Conservation (phyloP, 2,329 filamentous ascomycete genomes). For the Colletotrichum eremochloae region DNA sequence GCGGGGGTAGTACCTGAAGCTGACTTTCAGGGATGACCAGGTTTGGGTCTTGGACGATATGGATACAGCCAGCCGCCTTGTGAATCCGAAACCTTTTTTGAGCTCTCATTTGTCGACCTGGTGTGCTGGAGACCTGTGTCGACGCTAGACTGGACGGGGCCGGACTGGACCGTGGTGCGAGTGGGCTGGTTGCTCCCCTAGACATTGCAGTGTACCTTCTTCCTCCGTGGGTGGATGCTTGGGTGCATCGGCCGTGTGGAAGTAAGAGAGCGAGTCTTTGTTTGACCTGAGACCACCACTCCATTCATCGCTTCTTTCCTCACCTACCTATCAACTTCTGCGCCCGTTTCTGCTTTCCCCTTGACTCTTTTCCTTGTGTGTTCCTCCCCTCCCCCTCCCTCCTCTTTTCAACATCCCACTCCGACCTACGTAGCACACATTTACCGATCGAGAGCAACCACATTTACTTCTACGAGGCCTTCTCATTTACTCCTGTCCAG, state of each 20-base stretch:
- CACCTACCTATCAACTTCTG: constrained; percentile 17
- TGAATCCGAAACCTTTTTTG: constrained; percentile 36
- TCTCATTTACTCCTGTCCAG: constrained; percentile 34
- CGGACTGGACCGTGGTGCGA: constrained; percentile 37
- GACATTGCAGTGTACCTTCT: not conserved
- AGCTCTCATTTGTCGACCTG: constrained; percentile 31
- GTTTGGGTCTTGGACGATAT: constrained; percentile 25
- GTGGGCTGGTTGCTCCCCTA: constrained; percentile 13
- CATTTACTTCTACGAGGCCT: constrained; percentile 31
- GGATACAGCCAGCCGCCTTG: constrained; percentile 18
- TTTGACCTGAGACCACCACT: constrained; percentile 21
- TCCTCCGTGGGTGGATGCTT: not conserved
- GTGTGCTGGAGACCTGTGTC: constrained; percentile 25
- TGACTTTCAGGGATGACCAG: not conserved
- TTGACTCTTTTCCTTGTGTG: not conserved
- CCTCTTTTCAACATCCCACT: constrained; percentile 28
- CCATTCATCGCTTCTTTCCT: constrained; percentile 8
- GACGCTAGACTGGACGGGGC: constrained; percentile 33
- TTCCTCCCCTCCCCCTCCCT: constrained; percentile 8
- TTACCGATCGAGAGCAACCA: constrained; percentile 32
- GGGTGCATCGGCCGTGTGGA: not conserved
- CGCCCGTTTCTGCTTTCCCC: constrained; percentile 24
- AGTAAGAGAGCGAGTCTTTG: constrained; percentile 13
- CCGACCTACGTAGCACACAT: constrained; percentile 34
- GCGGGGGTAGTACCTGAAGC: constrained; percentile 13